Conservation (phyloP, 768 basidiomycete genomes). For the Lentinula guzmanii region DNA sequence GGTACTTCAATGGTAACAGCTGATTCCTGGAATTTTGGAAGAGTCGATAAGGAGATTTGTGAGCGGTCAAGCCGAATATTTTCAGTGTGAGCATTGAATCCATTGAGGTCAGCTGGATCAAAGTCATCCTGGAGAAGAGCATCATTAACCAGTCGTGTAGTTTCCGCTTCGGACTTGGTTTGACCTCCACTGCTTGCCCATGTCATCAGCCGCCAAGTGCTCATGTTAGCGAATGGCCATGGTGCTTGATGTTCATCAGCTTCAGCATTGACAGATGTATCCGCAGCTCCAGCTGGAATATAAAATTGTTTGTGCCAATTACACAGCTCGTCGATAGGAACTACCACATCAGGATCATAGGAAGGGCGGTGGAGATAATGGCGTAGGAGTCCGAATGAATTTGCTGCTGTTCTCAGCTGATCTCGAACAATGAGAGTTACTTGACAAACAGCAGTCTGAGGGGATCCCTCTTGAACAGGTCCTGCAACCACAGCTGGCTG, state of each 20-base stretch:
- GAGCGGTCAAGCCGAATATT: constrained; percentile 8
- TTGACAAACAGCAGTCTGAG: not conserved
- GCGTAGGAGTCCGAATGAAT: constrained; percentile 16
- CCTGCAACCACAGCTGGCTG: not conserved
- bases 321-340: constrained; percentile 11
- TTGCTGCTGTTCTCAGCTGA: constrained; percentile 13
- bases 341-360: constrained; percentile 16
- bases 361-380: constrained; percentile 18
- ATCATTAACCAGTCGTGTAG: constrained; percentile 14
- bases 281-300: not conserved
- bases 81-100: constrained; percentile 13
- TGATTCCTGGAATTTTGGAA: constrained; percentile 9
- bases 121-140: constrained; percentile 14
- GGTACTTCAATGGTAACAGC: constrained; percentile 23
- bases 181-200: constrained; percentile 19
- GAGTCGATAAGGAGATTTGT: constrained; percentile 10
- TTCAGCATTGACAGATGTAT: not conserved
- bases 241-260: constrained; percentile 1
- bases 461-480: not conserved
- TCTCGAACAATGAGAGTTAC: constrained; percentile 14
- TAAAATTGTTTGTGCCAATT: not conserved
- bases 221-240: constrained; percentile 14
- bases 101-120: constrained; percentile 13
- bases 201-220: constrained; percentile 15
- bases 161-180: constrained; percentile 11